Conservation (phyloP, 306 rosid genomes). For the Cicer yamashitae region DNA sequence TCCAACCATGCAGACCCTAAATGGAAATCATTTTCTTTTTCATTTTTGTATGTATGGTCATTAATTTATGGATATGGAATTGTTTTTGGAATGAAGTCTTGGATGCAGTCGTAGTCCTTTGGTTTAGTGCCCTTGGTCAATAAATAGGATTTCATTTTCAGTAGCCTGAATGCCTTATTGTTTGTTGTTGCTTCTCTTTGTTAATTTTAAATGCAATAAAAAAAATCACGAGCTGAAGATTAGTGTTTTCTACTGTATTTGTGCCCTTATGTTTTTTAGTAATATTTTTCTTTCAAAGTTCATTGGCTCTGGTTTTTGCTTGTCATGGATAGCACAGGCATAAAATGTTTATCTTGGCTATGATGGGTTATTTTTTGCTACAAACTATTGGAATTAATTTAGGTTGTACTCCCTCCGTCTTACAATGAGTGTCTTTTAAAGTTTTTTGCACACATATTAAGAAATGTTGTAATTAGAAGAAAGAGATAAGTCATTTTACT, state of each 20-base stretch:
- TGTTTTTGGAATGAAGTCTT: slow-evolving; percentile 1
- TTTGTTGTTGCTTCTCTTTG: slow-evolving; percentile 4
- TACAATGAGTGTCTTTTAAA: no score
- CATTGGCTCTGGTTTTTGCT: slow-evolving; percentile 17
- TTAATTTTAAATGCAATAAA: neutral
- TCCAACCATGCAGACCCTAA: neutral
- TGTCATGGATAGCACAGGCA: slow-evolving; percentile 11
- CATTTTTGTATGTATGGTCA: neutral
- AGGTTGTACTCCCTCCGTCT: neutral
- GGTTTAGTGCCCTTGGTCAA: neutral
- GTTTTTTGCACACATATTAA: no score
- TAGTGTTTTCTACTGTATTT: neutral
- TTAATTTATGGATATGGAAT: slow-evolving; percentile 15
- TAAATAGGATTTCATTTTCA: slow-evolving; percentile 11
- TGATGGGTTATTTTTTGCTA: neutral
- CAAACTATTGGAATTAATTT: neutral
- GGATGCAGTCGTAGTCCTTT: slow-evolving; percentile 20
- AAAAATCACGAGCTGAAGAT: slow-evolving; percentile 1
- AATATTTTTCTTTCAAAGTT: slow-evolving; percentile 14
- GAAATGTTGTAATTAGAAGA: no score
- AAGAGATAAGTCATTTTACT: no score
- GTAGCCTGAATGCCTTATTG: slow-evolving; percentile 2
- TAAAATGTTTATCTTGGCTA: neutral
- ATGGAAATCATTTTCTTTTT: neutral
- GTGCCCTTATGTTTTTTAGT: neutral